Evolutionary conservation across 768 basidiomycete species (phyloP), one percentile per base, ranked within the genome.

Genomic region (Coprinopsis cinerea): DNA sequence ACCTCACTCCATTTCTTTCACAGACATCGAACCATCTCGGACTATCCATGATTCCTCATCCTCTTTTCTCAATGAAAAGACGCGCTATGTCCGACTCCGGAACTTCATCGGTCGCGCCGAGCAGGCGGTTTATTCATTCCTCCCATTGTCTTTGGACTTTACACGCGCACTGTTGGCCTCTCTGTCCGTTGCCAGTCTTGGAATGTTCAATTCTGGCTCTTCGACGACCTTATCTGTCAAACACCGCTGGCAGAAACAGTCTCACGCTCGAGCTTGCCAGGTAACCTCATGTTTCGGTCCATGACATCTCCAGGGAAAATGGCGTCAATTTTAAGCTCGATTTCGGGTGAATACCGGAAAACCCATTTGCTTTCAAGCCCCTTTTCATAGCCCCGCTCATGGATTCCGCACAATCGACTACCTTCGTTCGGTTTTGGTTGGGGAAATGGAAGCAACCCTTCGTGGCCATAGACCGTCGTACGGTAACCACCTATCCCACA

Each of bases 21-120:
- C 44, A 45, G 44, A 18, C n/a, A 22, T 43, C 42, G 11, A 13
- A 4, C 9, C 42, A 13, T 30, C 28, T 20, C 27, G 44, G 44
- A 27, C 32, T 45, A 43, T 43, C 17, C n/a, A n/a, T n/a, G n/a
- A n/a, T 34, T 34, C 30, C 9, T 26, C 23, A 24, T 10, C 11
- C 41, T 43, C 41, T 7, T 45, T 27, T 13, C 11, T 45, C n/a
- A n/a, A 27, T 23, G 6, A 7, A 7, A 28, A 18, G 25, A 28
- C 44, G 44, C 44, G 44, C 18, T 45, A 45, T 20, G 22, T 28
- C 26, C 44, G 44, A 15, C 9, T 28, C 15, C 44, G 44, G 44
- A 32, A 32, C 44, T 28, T 45, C 44, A 20, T 45, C 44, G 44
- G 44, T 20, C n/a, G n/a, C 44, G 27, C 28, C 44, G 17, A 13